These are phyloP conservation scores for Alternaria triticina DNA, from an alignment of 2,329 filamentous ascomycete genomes.

Conservation along the genomic window DNA sequence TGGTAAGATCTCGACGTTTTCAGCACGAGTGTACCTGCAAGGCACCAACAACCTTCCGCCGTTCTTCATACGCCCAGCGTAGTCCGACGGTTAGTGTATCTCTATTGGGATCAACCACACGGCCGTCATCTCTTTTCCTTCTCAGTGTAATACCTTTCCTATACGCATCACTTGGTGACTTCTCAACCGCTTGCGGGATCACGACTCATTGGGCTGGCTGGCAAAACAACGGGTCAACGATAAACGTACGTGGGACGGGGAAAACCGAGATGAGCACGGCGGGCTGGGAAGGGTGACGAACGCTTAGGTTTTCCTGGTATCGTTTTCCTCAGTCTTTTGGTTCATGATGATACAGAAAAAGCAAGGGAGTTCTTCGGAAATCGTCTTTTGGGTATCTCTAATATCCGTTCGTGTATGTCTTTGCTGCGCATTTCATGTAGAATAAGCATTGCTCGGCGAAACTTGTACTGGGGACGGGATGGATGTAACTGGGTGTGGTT, in stretches of 20 bases:
- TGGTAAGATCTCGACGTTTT: constrained; percentile 13
- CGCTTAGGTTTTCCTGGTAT: constrained; percentile 7
- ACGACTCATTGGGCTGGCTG: constrained; percentile 33
- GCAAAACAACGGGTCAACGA: constrained; percentile 27
- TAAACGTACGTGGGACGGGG: constrained; percentile 16
- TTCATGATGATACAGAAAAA: constrained; percentile 18
- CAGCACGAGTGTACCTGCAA: constrained; percentile 17
- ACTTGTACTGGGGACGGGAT: constrained; percentile 7
- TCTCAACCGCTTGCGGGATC: constrained; percentile 23
- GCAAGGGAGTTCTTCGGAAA: constrained; percentile 21
- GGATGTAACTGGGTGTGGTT: constrained; percentile 7
- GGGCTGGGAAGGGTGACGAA: not conserved
- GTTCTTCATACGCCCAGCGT: constrained; percentile 43
- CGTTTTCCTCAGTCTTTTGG: constrained; percentile 14
- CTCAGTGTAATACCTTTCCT: constrained; percentile 23
- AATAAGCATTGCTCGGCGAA: constrained; percentile 31
- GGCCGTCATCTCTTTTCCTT: constrained; percentile 20
- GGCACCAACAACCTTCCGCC: constrained; percentile 32
- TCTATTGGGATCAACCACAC: constrained; percentile 23
- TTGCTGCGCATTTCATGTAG: constrained; percentile 27
- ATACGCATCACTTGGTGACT: constrained; percentile 16
- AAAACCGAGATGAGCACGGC: not conserved
- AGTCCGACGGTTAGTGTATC: constrained; percentile 29
- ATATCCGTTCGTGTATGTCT: constrained; percentile 6
- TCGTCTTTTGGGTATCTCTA: constrained; percentile 18